phyloP scores from a whole-genome alignment of 345 rosid species.

The Moricandia arvensis region DNA sequence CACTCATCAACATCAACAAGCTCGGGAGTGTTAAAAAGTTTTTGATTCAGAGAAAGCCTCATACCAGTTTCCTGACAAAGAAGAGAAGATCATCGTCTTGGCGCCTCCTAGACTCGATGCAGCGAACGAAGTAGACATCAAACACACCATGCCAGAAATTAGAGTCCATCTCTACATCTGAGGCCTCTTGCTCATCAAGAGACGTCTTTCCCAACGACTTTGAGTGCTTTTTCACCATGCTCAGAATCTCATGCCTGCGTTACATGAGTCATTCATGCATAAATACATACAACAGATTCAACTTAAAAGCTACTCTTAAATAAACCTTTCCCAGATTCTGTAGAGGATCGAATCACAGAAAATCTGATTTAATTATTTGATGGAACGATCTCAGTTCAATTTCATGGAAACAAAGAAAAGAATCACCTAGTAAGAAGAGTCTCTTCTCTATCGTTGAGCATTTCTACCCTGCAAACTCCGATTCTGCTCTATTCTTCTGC shows the following conservation, averaged over 20 bases:
- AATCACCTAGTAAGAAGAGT: conserved; percentile 65
- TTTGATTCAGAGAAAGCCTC: neutral
- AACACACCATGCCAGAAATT: conserved; percentile 85
- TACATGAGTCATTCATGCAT: conserved; percentile 8
- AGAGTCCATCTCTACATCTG: conserved; percentile 78
- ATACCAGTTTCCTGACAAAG: conserved; percentile 68
- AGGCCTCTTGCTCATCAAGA: conserved; percentile 52
- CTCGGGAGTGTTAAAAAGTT: neutral
- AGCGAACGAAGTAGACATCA: conserved; percentile 74
- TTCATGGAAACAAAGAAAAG: neutral
- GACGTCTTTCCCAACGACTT: conserved; percentile 47
- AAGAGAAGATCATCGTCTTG: conserved; percentile 93
- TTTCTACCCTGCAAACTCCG: conserved; percentile 10
- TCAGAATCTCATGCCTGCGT: conserved; percentile 62
- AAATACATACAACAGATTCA: no score
- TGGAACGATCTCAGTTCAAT: no score
- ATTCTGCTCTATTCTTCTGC: neutral
- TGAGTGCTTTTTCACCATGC: conserved; percentile 90
- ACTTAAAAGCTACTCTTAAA: no score
- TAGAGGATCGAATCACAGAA: no score
- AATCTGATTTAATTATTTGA: no score
- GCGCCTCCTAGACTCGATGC: conserved; percentile 71
- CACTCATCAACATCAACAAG: neutral
- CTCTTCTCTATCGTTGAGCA: conserved; percentile 49
- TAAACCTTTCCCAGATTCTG: no score